Conservation (phyloP, 1,284 basidiomycete genomes). For the Xerocomus nothofagi region DNA sequence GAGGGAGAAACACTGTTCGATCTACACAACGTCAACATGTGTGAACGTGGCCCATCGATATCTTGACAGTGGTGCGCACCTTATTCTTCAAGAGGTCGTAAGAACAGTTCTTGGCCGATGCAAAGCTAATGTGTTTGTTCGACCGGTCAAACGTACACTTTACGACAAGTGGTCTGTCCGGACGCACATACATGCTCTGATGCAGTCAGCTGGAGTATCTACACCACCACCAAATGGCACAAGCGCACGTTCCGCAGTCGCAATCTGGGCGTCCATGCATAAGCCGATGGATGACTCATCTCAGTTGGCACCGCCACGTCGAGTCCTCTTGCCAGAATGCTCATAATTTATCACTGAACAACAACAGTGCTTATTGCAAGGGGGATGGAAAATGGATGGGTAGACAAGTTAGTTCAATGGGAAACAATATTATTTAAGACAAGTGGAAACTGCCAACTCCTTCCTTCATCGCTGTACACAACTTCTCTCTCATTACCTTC, state of each 20-base stretch:
- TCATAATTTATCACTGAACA: constrained; percentile 15
- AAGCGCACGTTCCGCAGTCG: constrained; percentile 24
- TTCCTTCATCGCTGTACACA: constrained; percentile 82
- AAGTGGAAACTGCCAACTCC: constrained; percentile 95
- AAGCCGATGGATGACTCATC: constrained; percentile 18
- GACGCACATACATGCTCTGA: constrained; percentile 41
- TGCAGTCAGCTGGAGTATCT: constrained; percentile 3
- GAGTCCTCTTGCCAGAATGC: neutral
- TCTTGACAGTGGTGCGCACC: constrained; percentile 41
- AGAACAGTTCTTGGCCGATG: constrained; percentile 72
- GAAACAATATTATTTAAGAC: constrained; percentile 52
- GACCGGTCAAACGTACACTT: constrained; percentile 77
- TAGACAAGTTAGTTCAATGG: constrained; percentile 29
- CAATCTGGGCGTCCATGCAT: neutral
- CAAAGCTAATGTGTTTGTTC: constrained; percentile 75
- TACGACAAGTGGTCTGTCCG: constrained; percentile 69
- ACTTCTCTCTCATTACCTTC: constrained; percentile 76
- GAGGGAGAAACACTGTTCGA: constrained; percentile 82
- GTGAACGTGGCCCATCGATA: neutral
- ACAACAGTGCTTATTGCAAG: constrained; percentile 16
- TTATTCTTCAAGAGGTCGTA: constrained; percentile 69
- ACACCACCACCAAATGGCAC: neutral
- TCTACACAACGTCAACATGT: constrained; percentile 42
- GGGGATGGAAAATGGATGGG: constrained; percentile 12
- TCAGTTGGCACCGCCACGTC: constrained; percentile 1